phyloP scores from a whole-genome alignment of 345 rosid species.

The Sisymbrium irio region DNA sequence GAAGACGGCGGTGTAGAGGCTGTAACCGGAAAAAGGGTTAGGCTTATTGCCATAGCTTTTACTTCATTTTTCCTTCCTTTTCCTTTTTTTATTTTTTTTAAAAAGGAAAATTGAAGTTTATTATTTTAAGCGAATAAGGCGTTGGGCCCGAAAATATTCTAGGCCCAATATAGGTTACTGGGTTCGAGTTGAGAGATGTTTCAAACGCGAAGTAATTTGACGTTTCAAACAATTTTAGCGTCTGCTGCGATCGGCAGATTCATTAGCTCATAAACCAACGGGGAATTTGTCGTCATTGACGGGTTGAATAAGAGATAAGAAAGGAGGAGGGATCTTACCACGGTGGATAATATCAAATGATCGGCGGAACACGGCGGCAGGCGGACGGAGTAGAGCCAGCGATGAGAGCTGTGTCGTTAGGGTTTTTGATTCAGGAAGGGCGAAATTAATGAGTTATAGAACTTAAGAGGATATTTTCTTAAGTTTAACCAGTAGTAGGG shows the following conservation, averaged over 20 bases:
- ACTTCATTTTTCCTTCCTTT: neutral
- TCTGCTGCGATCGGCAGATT: neutral
- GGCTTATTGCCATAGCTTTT: conserved; percentile 20
- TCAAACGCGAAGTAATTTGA: neutral
- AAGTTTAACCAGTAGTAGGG: too few relatives aligned
- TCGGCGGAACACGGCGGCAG: neutral
- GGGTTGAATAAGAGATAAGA: neutral
- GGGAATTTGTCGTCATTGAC: neutral
- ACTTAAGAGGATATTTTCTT: too few relatives aligned
- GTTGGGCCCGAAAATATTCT: neutral
- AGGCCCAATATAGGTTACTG: conserved; percentile 17
- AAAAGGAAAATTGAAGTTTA: neutral
- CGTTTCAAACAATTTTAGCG: neutral
- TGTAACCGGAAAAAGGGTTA: conserved; percentile 46
- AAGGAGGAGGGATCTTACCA: neutral
- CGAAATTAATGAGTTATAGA: neutral
- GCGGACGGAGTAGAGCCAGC: neutral
- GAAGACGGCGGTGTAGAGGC: conserved; percentile 38
- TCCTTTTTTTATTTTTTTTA: neutral
- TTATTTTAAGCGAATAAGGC: neutral
- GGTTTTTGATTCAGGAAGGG: neutral
- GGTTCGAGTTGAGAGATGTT: neutral
- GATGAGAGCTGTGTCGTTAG: conserved; percentile 1
- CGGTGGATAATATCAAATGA: neutral
- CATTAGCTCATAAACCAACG: neutral